Evolutionary conservation across 768 basidiomycete species (phyloP).

Genomic region (Coprinopsis sp.): DNA sequence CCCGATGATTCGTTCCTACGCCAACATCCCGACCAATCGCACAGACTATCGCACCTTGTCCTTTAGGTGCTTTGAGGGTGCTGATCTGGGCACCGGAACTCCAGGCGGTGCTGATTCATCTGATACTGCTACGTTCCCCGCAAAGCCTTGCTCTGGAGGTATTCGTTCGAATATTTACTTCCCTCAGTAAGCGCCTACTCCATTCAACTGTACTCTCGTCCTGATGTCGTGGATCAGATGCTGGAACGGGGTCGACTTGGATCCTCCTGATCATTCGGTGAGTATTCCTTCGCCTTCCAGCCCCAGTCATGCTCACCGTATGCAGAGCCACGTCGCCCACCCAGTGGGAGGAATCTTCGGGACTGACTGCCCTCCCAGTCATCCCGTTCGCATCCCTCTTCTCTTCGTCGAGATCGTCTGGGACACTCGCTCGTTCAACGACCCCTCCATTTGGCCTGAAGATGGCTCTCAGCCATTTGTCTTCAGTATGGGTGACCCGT

Average conservation of each 20-base stretch:
- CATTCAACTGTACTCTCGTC: background rate
- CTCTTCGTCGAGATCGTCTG: conserved; percentile 12
- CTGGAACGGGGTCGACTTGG: conserved; percentile 10
- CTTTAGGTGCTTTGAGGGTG: conserved; percentile 9
- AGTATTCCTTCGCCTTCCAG: background rate
- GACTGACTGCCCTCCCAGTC: conserved; percentile 9
- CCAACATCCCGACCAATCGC: background rate
- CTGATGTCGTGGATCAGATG: conserved; percentile 1
- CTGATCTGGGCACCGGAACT: conserved; percentile 4
- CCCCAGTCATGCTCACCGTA: background rate
- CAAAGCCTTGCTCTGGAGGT: conserved; percentile 6
- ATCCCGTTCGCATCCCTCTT: conserved; percentile 9
- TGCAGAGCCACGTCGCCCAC: conserved; percentile 7
- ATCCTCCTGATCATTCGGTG: conserved; percentile 7
- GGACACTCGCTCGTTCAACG: conserved; percentile 11
- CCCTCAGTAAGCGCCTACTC: conserved; percentile 6
- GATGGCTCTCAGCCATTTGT: conserved; percentile 10
- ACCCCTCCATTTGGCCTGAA: conserved; percentile 7
- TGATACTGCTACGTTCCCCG: conserved; percentile 5
- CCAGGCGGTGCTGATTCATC: conserved; percentile 5
- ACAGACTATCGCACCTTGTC: conserved; percentile 2
- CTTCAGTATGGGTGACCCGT: conserved; percentile 12
- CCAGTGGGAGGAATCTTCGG: conserved; percentile 9
- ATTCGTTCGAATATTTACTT: conserved; percentile 12
- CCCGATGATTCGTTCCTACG: conserved; percentile 4